phyloP scores from a whole-genome alignment of 1,284 basidiomycete genomes.

The Malassezia cuniculi region DNA sequence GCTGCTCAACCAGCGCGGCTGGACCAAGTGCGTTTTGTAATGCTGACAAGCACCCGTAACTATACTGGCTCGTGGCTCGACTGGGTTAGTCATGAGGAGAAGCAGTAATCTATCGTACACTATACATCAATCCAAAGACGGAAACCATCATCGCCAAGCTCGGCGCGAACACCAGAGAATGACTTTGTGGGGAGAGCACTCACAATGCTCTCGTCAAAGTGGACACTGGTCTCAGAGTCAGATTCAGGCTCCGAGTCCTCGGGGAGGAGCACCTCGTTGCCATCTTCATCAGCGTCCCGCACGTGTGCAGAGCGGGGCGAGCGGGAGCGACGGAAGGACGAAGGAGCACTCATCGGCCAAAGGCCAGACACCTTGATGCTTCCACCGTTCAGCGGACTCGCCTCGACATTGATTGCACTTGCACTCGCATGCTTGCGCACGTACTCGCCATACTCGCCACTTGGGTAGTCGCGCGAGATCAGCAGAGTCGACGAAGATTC shows the following conservation, averaged over 20 bases:
- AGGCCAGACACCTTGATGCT: constrained; percentile 8
- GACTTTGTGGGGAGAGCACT: neutral
- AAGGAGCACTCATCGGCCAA: constrained; percentile 2
- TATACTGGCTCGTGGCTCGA: constrained; percentile 87
- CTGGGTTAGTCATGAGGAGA: constrained; percentile 58
- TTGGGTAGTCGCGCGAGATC: constrained; percentile 8
- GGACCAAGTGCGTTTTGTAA: constrained; percentile 56
- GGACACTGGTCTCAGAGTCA: neutral
- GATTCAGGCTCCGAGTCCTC: constrained; percentile 3
- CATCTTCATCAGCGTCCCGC: constrained; percentile 12
- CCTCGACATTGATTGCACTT: constrained; percentile 5
- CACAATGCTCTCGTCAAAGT: constrained; percentile 1
- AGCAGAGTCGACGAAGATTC: too few species aligned
- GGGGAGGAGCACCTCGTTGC: constrained; percentile 5
- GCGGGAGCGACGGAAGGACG: too few species aligned
- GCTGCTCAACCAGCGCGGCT: constrained; percentile 70
- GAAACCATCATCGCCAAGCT: constrained; percentile 11
- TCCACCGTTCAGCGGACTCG: constrained; percentile 3
- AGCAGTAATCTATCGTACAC: constrained; percentile 11
- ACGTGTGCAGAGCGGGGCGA: constrained; percentile 11
- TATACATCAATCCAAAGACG: constrained; percentile 5
- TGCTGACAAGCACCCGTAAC: constrained; percentile 56
- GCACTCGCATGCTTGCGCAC: constrained; percentile 3
- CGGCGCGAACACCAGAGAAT: constrained; percentile 10
- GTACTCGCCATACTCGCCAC: constrained; percentile 2